Evolutionary conservation across 1,284 basidiomycete genomes (phyloP).

Genomic region (Vanrija sp.): DNA sequence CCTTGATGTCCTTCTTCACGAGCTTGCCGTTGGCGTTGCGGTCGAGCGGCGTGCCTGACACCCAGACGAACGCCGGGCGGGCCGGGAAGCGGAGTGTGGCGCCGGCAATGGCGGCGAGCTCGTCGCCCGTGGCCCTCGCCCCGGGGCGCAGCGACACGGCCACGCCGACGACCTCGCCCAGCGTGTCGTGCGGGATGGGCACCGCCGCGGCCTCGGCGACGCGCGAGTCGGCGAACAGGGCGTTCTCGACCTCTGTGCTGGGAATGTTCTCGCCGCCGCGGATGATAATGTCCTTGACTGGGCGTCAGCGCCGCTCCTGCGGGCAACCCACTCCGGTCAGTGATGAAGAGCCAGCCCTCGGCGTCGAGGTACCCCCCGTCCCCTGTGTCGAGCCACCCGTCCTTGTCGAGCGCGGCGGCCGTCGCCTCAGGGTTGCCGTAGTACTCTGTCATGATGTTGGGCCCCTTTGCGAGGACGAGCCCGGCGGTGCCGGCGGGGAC

Average conservation of each 20-base stretch:
- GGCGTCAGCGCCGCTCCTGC: background rate
- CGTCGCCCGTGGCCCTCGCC: background rate
- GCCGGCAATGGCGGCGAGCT: constrained; percentile 7
- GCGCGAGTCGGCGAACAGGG: constrained; percentile 30
- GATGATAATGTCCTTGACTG: constrained; percentile 34
- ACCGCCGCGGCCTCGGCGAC: constrained; percentile 38
- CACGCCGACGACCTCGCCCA: constrained; percentile 40
- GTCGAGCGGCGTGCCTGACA: background rate
- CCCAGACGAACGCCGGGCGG: constrained; percentile 9
- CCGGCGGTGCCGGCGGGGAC: constrained; percentile 26
- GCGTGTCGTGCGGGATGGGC: constrained; percentile 29
- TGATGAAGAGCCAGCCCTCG: constrained; percentile 39
- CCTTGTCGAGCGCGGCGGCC: constrained; percentile 16
- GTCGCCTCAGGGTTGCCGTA: constrained; percentile 15
- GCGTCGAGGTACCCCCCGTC: constrained; percentile 37
- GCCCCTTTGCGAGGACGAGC: constrained; percentile 34
- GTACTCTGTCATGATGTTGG: constrained; percentile 44
- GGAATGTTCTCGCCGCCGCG: constrained; percentile 44
- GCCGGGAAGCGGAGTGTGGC: constrained; percentile 5
- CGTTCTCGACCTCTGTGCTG: constrained; percentile 42
- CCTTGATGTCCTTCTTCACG: constrained; percentile 8
- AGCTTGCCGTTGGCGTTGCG: constrained; percentile 9
- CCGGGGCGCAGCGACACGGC: constrained; percentile 28
- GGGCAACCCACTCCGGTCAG: constrained; percentile 23
- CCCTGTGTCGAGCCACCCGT: constrained; percentile 45